These are phyloP conservation scores for Eleusine coracana DNA, from an alignment of 176 grass and related monocot genomes.

Conservation along the genomic window DNA sequence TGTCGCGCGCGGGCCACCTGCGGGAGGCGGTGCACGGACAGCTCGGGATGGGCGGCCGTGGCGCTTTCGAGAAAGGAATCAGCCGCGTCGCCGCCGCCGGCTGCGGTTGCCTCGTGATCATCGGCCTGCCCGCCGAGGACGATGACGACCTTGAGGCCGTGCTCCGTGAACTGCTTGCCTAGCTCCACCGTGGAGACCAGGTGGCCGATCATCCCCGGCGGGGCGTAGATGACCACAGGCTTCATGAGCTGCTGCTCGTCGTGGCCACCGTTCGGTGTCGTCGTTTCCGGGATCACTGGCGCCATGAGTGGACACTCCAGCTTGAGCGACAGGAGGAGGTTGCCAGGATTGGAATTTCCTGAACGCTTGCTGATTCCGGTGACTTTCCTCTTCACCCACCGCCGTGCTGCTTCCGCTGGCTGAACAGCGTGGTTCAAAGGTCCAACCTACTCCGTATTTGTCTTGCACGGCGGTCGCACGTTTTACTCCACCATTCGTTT, in stretches of 20 bases:
- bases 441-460: background rate
- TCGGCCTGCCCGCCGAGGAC: conserved; percentile 28
- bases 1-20: background rate
- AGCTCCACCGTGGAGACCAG: conserved; percentile 48
- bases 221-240: conserved; percentile 54
- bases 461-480: background rate
- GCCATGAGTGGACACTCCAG: background rate
- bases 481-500: background rate
- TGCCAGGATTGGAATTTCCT: background rate
- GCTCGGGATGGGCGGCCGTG: conserved; percentile 23
- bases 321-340: background rate
- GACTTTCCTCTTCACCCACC: too few species aligned
- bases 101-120: background rate
- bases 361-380: too few species aligned
- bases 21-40: conserved; percentile 52
- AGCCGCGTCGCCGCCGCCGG: background rate
- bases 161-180: conserved; percentile 39
- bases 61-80: conserved; percentile 18
- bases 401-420: background rate
- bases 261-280: background rate
- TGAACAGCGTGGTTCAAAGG: background rate
- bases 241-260: background rate
- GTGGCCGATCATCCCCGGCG: conserved; percentile 43
- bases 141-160: conserved; percentile 46
- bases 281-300: background rate